Base-by-base conservation (phyloP, 371 early-diverging fungal genomes). In the Astathelohania contejeani region DNA sequence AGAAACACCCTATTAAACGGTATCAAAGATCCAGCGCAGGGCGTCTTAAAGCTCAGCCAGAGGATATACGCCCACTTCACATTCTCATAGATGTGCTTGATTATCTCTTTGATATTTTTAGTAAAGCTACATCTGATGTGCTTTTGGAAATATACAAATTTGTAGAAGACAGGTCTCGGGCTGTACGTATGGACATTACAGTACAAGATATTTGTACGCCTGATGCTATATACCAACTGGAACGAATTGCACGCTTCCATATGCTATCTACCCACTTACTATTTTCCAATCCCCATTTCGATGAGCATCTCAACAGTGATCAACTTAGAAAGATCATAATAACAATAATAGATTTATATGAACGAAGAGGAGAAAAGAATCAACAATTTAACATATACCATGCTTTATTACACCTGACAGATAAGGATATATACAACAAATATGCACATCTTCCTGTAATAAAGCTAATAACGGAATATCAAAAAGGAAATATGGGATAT, bases 11-110 rank as follows among this genome's bases (percentile, higher is more conserved):
- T 0, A 86, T 91, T 1, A 91, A 89, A 68, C 77, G 81, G 9
- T 90, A 81, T 53, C 77, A 81, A 14, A 76, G 90, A 53, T 80
- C 87, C 0, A 83, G 85, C 1, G 88, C 92, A 1, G 92, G 88
- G 4, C 80, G 78, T 54, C 81, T 80, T n/a, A 80, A 81, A 54
- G 81, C 84, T 0, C 70, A 88, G 25, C 87, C 87, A 0, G 83
- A 82, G 29, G 90, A 90, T 69, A 82, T 91, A 28, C 79, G 89
- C 19, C 83, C 89, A 29, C 82, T 89, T 0, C 39, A 49, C 0
- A 78, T 83, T 1, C 63, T 88, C 10, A 49, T 69, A 50, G 82
- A 69, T 39, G 83, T 87, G 0, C 65, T 88, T 35, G 79, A 86
- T 62, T 85, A 88, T 60, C 74, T 89, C 14, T 61, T 88, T 14